Percentiles rank a stretch among this genome's conserved stretches.
These are phyloP conservation scores for Candida tropicalis DNA, from an alignment of 1,139 yeast species.

Conservation along the genomic window DNA sequence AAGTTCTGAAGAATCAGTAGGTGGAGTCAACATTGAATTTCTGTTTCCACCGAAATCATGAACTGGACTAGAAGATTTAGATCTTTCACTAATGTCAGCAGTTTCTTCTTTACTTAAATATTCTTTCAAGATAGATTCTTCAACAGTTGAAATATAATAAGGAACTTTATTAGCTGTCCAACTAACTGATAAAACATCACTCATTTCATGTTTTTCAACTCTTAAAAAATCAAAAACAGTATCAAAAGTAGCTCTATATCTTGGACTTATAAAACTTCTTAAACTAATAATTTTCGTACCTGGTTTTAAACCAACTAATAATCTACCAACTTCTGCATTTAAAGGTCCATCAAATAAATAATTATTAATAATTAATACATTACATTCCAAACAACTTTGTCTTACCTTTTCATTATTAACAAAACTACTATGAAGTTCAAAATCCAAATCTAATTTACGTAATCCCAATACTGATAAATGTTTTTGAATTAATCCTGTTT, in stretches of 20 bases:
- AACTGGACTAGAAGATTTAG: slow-evolving; percentile 11
- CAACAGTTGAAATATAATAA: slow-evolving; percentile 76
- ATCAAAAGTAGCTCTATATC: slow-evolving; percentile 56
- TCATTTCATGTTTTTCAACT: slow-evolving; percentile 67
- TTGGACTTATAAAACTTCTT: slow-evolving; percentile 68
- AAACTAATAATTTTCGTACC: slow-evolving; percentile 82
- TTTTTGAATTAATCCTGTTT: slow-evolving; percentile 56
- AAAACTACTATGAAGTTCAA: slow-evolving; percentile 72
- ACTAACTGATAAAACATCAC: slow-evolving; percentile 70
- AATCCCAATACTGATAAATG: slow-evolving; percentile 69
- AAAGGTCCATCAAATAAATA: slow-evolving; percentile 77
- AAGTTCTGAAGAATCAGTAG: slow-evolving; percentile 8
- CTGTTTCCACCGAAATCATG: not conserved
- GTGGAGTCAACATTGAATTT: slow-evolving; percentile 9
- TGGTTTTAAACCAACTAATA: slow-evolving; percentile 63
- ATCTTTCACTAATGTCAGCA: slow-evolving; percentile 8
- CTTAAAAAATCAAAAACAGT: slow-evolving; percentile 63
- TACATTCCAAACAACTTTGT: slow-evolving; percentile 58
- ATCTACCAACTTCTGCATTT: slow-evolving; percentile 66
- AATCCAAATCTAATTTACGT: slow-evolving; percentile 53
- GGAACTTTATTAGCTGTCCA: slow-evolving; percentile 91
- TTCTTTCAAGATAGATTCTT: slow-evolving; percentile 38
- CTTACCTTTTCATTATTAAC: slow-evolving; percentile 62
- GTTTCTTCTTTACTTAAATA: slow-evolving; percentile 21
- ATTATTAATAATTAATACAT: slow-evolving; percentile 78